phyloP scores from a whole-genome alignment of 768 basidiomycete species.

The Macrolepiota dolichaula region DNA sequence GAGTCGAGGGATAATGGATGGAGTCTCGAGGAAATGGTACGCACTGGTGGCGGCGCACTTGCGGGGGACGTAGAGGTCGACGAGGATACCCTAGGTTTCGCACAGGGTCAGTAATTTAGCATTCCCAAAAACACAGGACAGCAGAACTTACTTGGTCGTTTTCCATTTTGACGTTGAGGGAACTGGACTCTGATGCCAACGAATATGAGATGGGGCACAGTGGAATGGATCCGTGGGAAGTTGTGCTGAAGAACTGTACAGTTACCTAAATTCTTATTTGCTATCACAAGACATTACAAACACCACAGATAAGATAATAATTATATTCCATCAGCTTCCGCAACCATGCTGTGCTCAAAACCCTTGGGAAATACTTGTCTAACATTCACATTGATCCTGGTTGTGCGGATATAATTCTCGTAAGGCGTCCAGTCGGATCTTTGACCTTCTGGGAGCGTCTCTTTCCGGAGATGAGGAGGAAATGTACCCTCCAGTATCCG shows the following conservation, averaged over 20 bases:
- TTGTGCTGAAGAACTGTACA: constrained; percentile 5
- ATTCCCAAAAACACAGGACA: constrained; percentile 3
- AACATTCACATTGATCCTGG: constrained; percentile 90
- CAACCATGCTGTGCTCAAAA: constrained; percentile 42
- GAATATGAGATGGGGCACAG: neutral
- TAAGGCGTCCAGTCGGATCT: constrained; percentile 55
- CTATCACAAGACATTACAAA: neutral
- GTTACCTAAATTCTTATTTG: neutral
- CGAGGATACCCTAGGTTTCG: constrained; percentile 90
- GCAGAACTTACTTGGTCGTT: constrained; percentile 74
- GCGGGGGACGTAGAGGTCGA: constrained; percentile 99
- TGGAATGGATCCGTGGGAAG: constrained; percentile 7
- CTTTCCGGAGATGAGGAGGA: constrained; percentile 51
- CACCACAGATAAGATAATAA: neutral
- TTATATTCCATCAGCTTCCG: neutral
- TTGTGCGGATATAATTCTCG: constrained; percentile 57
- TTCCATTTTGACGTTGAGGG: constrained; percentile 61
- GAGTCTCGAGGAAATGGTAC: constrained; percentile 27
- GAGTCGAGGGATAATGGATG: neutral
- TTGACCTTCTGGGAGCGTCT: constrained; percentile 21
- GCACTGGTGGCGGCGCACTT: constrained; percentile 97
- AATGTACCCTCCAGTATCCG: constrained; percentile 81
- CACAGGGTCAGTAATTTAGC: constrained; percentile 4
- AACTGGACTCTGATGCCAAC: neutral
- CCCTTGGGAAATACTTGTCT: constrained; percentile 83